Conservation (phyloP, 2,329 filamentous ascomycete genomes). For the Furcasterigmium sp. region DNA sequence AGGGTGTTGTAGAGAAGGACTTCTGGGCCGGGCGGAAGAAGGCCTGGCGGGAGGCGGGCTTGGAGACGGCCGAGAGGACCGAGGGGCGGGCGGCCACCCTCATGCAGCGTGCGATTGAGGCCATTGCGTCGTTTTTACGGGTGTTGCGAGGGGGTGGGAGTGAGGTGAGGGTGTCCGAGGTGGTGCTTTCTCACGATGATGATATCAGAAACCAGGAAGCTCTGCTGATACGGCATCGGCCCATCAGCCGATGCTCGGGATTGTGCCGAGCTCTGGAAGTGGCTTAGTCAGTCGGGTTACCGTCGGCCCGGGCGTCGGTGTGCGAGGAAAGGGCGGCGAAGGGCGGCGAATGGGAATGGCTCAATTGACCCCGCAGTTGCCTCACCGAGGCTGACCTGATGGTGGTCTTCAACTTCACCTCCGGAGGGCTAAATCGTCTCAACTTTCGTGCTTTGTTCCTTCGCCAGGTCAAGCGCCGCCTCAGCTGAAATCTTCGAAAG, state of each 20-base stretch:
- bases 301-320: slow-evolving; percentile 1
- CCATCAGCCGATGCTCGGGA: background rate
- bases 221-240: background rate
- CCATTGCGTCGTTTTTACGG: slow-evolving; percentile 37
- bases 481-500: no score
- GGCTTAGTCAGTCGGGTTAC: slow-evolving; percentile 8
- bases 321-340: background rate
- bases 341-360: no score
- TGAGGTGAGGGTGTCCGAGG: slow-evolving; percentile 2
- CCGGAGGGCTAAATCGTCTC: no score
- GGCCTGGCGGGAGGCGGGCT: slow-evolving; percentile 25
- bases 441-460: no score
- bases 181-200: slow-evolving; percentile 6
- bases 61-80: slow-evolving; percentile 32
- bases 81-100: slow-evolving; percentile 42
- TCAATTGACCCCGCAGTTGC: no score
- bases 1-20: slow-evolving; percentile 32
- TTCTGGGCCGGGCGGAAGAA: slow-evolving; percentile 36
- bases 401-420: no score
- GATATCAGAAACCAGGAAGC: slow-evolving; percentile 10
- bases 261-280: background rate
- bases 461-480: no score
- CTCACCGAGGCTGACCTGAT: no score
- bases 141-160: slow-evolving; percentile 5
- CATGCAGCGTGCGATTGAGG: slow-evolving; percentile 55